Base-by-base conservation (phyloP, 2,329 filamentous ascomycete genomes). In the Aspergillus uvarum region DNA sequence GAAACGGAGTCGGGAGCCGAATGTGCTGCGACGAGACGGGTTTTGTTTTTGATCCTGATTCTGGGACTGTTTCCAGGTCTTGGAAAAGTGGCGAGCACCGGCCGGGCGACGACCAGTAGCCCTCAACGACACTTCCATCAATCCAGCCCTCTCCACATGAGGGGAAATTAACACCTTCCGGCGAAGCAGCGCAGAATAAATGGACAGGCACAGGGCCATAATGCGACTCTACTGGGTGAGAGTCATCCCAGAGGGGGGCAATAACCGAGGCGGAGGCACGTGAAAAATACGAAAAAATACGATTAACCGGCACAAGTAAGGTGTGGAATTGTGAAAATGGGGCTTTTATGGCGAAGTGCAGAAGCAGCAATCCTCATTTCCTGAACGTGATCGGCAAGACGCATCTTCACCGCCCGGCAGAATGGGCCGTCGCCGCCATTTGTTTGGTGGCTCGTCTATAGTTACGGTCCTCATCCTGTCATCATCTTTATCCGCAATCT, bases 1-100 rank as follows among this genome's bases (percentile, higher is more conserved):
- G 55, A 81, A 81, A 44, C 83, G 79, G 54, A 88, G 75, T 63
- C 85, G 77, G 42, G 83, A 81, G 58, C 81, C 71, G 69, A 87
- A 88, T n/a, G 82, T 82, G 61, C 82, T 79, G 66, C 80, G 79
- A 54, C 61, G 54, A 2, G 66, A 63, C 12, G 69, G 50, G 51
- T 77, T 72, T 53, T 76, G 72, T 49, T 75, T 68, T 22, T 75
- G 68, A 56, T 63, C 66, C 62, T 80, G 75, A 48, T 76, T 71
- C 51, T 78, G 69, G 59, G 79, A 75, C 58, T 75, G 72, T 58
- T 73, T 71, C 63, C 74, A 75, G 59, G 75, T 72, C 42, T 77
- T 77, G 1, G 80, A 75, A 63, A 79, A 79, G 26, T 71, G 67
- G 51, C 71, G 68, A 35, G 68, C 63, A 60, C 65, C 67, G 61